phyloP scores from a whole-genome alignment of 2,329 filamentous ascomycete genomes.

The Penicillium sp. region DNA sequence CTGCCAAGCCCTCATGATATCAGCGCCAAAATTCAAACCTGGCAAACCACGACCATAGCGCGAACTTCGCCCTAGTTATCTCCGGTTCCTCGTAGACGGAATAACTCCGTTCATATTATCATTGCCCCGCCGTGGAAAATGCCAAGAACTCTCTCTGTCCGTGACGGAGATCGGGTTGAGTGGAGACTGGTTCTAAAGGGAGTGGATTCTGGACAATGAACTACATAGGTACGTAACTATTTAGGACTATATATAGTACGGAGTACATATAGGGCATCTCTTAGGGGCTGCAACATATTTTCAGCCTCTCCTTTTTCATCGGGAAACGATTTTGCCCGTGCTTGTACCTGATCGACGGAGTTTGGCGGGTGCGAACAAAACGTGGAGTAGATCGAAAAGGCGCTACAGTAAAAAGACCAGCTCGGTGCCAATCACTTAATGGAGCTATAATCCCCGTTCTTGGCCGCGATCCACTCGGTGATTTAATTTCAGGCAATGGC shows the following conservation, averaged over 20 bases:
- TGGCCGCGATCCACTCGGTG: background rate
- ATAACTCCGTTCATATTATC: too few relatives aligned
- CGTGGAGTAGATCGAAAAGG: slow-evolving; percentile 14
- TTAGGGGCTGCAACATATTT: background rate
- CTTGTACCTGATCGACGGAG: slow-evolving; percentile 20
- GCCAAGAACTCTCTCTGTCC: slow-evolving; percentile 20
- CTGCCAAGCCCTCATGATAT: slow-evolving; percentile 16
- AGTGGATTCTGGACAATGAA: background rate
- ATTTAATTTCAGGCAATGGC: slow-evolving; percentile 7
- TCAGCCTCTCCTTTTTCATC: background rate
- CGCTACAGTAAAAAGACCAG: slow-evolving; percentile 4
- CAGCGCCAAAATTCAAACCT: slow-evolving; percentile 1
- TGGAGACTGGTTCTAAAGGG: background rate
- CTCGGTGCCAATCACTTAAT: slow-evolving; percentile 4
- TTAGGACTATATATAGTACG: too few relatives aligned
- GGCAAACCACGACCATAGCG: too few relatives aligned
- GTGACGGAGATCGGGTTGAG: slow-evolving; percentile 8
- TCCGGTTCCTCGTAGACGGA: background rate
- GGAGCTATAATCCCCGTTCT: background rate
- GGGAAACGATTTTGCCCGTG: background rate
- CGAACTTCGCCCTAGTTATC: background rate
- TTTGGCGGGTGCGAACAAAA: slow-evolving; percentile 13
- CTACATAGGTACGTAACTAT: too few relatives aligned
- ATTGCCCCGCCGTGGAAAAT: slow-evolving; percentile 7
- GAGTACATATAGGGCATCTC: too few relatives aligned